Evolutionary conservation across 768 basidiomycete species (phyloP).

Genomic region (Panaeolus papilionaceus): DNA sequence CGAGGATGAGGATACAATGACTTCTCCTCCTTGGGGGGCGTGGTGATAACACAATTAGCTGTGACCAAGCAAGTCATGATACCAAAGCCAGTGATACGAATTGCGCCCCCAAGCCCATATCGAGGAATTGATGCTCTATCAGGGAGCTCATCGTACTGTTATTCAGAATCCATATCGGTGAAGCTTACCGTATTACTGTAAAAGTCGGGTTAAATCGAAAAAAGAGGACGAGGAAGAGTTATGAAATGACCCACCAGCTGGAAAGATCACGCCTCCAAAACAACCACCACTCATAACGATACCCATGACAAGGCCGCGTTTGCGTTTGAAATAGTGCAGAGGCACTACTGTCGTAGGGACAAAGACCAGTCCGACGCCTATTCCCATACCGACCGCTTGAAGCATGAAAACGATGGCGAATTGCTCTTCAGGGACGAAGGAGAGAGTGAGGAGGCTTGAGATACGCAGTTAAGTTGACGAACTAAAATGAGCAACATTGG

Average conservation of each 20-base stretch:
- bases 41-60: constrained; percentile 35
- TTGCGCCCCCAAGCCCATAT: constrained; percentile 36
- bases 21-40: constrained; percentile 29
- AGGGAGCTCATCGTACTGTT: constrained; percentile 14
- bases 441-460: constrained; percentile 46
- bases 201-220: background rate
- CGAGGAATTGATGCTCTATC: constrained; percentile 27
- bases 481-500: constrained; percentile 9
- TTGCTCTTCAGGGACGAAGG: constrained; percentile 45
- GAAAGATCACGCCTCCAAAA: constrained; percentile 42
- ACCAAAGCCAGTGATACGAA: constrained; percentile 37
- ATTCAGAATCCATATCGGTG: background rate
- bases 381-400: constrained; percentile 62
- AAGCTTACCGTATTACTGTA: constrained; percentile 32
- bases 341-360: constrained; percentile 53
- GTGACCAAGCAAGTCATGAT: constrained; percentile 31
- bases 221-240: background rate
- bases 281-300: constrained; percentile 52
- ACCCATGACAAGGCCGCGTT: constrained; percentile 44
- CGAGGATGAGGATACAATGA: constrained; percentile 29
- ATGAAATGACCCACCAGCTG: constrained; percentile 31
- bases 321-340: constrained; percentile 50
- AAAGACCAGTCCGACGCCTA: constrained; percentile 56
- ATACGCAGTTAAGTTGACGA: constrained; percentile 18
- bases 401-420: constrained; percentile 55